Evolutionary conservation across 106 monocot species (phyloP).

Genomic region (Amphibolis antarctica): DNA sequence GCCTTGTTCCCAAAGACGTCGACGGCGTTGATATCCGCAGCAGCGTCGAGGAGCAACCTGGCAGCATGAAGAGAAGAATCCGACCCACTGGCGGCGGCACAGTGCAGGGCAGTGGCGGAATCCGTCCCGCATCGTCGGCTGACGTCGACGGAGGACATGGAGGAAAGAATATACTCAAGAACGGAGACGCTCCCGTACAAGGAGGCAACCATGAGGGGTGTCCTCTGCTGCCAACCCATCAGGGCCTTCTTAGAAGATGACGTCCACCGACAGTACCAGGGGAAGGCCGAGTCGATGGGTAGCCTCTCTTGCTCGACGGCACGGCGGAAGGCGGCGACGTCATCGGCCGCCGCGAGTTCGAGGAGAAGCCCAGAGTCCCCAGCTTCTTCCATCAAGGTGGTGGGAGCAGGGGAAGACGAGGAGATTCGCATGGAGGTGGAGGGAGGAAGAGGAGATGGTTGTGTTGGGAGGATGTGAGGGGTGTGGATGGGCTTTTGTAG

Average conservation of each 20-base stretch:
- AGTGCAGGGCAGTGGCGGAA: slow-evolving; percentile 56
- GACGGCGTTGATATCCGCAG: slow-evolving; percentile 33
- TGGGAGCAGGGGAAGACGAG: no score
- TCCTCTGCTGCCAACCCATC: slow-evolving; percentile 35
- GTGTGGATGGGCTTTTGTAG: no score
- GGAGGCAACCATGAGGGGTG: slow-evolving; percentile 69
- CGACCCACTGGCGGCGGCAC: slow-evolving; percentile 40
- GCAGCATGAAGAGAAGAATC: slow-evolving; percentile 8
- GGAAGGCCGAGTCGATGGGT: slow-evolving; percentile 4
- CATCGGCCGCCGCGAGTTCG: slow-evolving; percentile 65
- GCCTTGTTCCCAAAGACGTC: slow-evolving; percentile 31
- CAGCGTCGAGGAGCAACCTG: slow-evolving; percentile 17
- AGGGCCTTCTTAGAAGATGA: neutral
- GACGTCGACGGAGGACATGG: slow-evolving; percentile 17
- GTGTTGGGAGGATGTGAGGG: no score
- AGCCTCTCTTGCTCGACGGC: slow-evolving; percentile 23
- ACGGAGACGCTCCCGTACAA: slow-evolving; percentile 59
- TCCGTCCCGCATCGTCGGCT: slow-evolving; percentile 31
- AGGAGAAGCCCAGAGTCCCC: slow-evolving; percentile 22
- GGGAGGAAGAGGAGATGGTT: no score
- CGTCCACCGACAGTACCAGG: slow-evolving; percentile 52
- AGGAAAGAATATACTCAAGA: slow-evolving; percentile 35
- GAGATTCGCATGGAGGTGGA: no score
- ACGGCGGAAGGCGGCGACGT: slow-evolving; percentile 32
- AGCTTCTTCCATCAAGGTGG: no score